Evolutionary conservation across 2,329 filamentous ascomycete genomes (phyloP).

Genomic region (Aspergillus proliferans): DNA sequence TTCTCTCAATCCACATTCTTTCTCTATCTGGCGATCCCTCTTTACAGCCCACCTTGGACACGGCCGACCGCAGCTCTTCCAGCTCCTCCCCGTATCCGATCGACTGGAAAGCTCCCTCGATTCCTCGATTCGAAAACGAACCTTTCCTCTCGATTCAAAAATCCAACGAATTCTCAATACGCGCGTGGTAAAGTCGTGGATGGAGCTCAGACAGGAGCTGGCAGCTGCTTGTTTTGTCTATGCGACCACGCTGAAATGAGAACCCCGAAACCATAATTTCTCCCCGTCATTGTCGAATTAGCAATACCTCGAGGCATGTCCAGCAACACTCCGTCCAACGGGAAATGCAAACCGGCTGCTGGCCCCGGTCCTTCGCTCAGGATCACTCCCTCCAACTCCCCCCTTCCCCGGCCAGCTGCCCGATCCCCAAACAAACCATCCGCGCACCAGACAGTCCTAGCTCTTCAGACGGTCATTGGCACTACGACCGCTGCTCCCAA

Average conservation of each 20-base stretch:
- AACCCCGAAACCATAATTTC: conserved; percentile 4
- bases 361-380: conserved; percentile 45
- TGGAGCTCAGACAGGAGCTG: conserved; percentile 1
- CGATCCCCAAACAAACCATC: conserved; percentile 55
- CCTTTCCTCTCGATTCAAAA: background rate
- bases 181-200: background rate
- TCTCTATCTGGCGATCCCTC: conserved; percentile 5
- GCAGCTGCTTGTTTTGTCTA: conserved; percentile 9
- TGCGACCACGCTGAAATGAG: conserved; percentile 24
- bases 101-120: background rate
- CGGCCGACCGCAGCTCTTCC: conserved; percentile 4
- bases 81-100: conserved; percentile 3
- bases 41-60: conserved; percentile 6
- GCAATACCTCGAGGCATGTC: conserved; percentile 28
- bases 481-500: conserved; percentile 80
- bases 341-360: conserved; percentile 29
- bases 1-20: conserved; percentile 4
- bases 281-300: background rate
- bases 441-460: conserved; percentile 48
- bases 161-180: background rate
- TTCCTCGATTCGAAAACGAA: background rate
- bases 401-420: conserved; percentile 56
- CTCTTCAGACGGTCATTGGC: conserved; percentile 78
- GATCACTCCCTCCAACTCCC: conserved; percentile 71
- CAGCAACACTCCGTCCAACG: conserved; percentile 26